A percentile compares a stretch with the other conserved stretches of the same genome.
phyloP scores from a whole-genome alignment of 1,284 basidiomycete genomes.

The Austroboletus niveus region DNA sequence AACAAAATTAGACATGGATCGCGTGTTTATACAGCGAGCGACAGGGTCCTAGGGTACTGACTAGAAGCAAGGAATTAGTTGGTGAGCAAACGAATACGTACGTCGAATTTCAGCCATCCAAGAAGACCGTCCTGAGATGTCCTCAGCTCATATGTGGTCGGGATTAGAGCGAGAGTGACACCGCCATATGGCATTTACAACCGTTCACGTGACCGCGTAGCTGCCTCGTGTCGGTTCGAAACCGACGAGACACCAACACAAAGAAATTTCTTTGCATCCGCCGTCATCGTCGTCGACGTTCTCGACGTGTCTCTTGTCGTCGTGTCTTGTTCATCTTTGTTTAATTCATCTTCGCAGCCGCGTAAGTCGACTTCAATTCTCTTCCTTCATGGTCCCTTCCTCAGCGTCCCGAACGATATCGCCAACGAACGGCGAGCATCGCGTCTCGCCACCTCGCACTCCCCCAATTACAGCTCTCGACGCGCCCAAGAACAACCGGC shows the following conservation, averaged over 20 bases:
- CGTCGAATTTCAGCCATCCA: no score
- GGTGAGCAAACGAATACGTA: no score
- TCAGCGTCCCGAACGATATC: conserved; percentile 28
- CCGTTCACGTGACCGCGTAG: conserved; percentile 33
- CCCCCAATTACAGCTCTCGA: conserved; percentile 28
- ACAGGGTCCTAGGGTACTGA: no score
- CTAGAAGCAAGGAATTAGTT: no score
- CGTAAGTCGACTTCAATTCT: conserved; percentile 15
- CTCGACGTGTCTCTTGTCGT: conserved; percentile 18
- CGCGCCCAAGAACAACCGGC: conserved; percentile 31
- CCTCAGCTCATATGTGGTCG: no score
- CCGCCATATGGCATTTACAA: conserved; percentile 19
- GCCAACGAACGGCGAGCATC: conserved; percentile 31
- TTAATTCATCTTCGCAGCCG: conserved; percentile 1
- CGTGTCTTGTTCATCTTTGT: not conserved
- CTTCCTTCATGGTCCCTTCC: conserved; percentile 22
- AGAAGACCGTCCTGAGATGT: no score
- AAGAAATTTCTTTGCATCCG: conserved; percentile 25
- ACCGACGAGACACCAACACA: conserved; percentile 17
- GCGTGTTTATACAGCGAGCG: no score
- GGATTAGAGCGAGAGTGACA: no score
- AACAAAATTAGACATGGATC: no score
- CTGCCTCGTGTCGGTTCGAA: conserved; percentile 36
- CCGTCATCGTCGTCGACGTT: conserved; percentile 17
- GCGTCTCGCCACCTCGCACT: conserved; percentile 31